Evolutionary conservation across 768 basidiomycete genomes (phyloP), one percentile per base, ranked within the genome.

Genomic region (Rhodotorula babjevae): DNA sequence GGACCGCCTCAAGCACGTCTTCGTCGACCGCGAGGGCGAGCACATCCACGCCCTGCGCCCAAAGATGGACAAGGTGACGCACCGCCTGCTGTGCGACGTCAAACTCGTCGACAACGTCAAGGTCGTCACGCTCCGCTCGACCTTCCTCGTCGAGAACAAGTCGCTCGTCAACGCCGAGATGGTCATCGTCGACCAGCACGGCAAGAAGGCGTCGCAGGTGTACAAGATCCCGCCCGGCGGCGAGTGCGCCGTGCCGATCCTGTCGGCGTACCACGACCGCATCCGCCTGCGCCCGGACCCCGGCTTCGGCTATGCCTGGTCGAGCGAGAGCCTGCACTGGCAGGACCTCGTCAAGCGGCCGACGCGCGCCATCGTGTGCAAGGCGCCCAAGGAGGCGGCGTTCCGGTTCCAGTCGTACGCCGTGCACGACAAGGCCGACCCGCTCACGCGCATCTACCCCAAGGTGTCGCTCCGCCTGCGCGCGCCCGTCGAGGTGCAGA

Each of bases 241-340:
- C 72, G 89, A 91, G 60, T 97, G 89, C 79, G 85, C 91, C 27
- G 84, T 99, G 52, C 96, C 96, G 4, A 90, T 99, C 44, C 92
- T 93, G 76, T 87, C 90, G 18, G 92, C 94, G 2, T 89, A 87
- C 49, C 87, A 88, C 71, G 87, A 89, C 79, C 87, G 89, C 68
- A 85, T 98, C 69, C 87, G 89, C 73, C 82, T 99, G 33, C 89
- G 96, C 77, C 96, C 96, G 53, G 92, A 98, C 80, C 91, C 92
- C 81, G 96, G 96, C 25, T 97, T 98, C 78, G 93, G 93, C 29
- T 97, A 96, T 82, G 89, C 87, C 78, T 98, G 94, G 94, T 93
- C 90, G 59, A 82, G 86, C 57, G 87, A 93, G 7, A 86, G 78
- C 59, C 75, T 94, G 53, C 87, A 90, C 63, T 94, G 93, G 86